Evolutionary conservation across 2,329 filamentous ascomycete genomes (phyloP).

Genomic region (Aspergillus sergii): DNA sequence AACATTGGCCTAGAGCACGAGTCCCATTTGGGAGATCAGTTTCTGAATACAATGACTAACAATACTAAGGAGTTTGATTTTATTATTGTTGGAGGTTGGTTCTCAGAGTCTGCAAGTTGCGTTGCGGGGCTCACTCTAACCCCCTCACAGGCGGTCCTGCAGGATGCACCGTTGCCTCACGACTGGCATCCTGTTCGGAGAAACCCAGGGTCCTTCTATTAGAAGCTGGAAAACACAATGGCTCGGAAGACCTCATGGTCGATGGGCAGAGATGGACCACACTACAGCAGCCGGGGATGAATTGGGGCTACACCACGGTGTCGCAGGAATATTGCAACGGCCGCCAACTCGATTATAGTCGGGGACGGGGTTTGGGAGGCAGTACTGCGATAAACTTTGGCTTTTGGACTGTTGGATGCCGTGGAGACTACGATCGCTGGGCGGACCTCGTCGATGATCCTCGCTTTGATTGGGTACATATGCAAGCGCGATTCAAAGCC

Average conservation of each 20-base stretch:
- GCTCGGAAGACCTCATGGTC: constrained; percentile 50
- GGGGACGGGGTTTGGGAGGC: constrained; percentile 57
- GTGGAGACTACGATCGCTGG: constrained; percentile 66
- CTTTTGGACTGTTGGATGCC: constrained; percentile 57
- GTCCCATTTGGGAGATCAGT: neutral
- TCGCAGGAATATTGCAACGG: constrained; percentile 49
- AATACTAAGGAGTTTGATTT: neutral
- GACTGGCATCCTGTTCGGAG: constrained; percentile 51
- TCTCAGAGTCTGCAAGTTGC: neutral
- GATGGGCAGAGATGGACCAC: constrained; percentile 59
- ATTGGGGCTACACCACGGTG: constrained; percentile 56
- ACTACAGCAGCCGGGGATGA: constrained; percentile 53
- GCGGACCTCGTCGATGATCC: constrained; percentile 59
- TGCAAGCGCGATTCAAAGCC: constrained; percentile 53
- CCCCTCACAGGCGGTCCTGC: constrained; percentile 57
- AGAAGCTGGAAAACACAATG: constrained; percentile 60
- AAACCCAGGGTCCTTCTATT: constrained; percentile 60
- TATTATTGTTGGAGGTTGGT: neutral
- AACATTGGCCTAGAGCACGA: neutral
- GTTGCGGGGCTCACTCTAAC: neutral
- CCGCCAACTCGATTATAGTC: constrained; percentile 52
- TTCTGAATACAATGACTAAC: neutral
- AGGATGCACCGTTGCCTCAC: constrained; percentile 58
- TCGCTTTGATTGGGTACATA: constrained; percentile 57
- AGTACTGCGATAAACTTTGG: constrained; percentile 59